A percentile compares a stretch with the other conserved stretches of the same genome.
These are phyloP conservation scores for Porcisia hertigi DNA, from an alignment of 208 protist genomes.

Conservation along the genomic window DNA sequence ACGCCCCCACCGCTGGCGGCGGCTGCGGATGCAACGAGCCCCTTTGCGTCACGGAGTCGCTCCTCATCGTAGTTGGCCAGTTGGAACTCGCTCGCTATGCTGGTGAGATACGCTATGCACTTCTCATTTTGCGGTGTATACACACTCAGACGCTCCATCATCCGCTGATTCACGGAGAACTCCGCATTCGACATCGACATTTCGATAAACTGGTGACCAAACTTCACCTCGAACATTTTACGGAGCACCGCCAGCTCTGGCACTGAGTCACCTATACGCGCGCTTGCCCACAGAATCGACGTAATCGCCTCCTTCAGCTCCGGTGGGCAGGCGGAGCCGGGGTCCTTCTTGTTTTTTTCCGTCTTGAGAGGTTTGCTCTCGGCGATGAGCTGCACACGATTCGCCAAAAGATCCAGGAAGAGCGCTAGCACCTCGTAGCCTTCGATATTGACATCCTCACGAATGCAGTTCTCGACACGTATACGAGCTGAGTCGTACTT, in stretches of 20 bases:
- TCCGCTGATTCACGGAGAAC: slow-evolving; percentile 86
- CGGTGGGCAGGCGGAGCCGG: slow-evolving; percentile 62
- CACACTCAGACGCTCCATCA: slow-evolving; percentile 84
- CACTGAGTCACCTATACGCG: slow-evolving; percentile 63
- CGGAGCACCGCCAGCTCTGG: slow-evolving; percentile 75
- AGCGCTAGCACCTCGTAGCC: slow-evolving; percentile 85
- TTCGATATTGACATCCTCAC: slow-evolving; percentile 89
- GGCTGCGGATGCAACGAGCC: slow-evolving; percentile 61
- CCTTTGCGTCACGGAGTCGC: slow-evolving; percentile 61
- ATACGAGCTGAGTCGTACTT: slow-evolving; percentile 93
- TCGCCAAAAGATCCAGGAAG: slow-evolving; percentile 84
- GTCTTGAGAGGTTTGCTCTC: slow-evolving; percentile 58
- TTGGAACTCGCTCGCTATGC: slow-evolving; percentile 77
- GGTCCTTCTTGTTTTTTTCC: slow-evolving; percentile 49
- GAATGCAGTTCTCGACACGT: slow-evolving; percentile 83
- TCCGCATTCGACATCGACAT: slow-evolving; percentile 82
- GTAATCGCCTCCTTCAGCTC: slow-evolving; percentile 92
- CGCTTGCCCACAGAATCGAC: slow-evolving; percentile 83
- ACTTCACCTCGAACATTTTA: slow-evolving; percentile 85
- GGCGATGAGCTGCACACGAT: slow-evolving; percentile 80
- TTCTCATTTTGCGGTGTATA: slow-evolving; percentile 77
- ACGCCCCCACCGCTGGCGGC: slow-evolving; percentile 35
- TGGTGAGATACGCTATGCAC: slow-evolving; percentile 84
- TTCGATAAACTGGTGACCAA: slow-evolving; percentile 81
- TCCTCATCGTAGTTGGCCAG: slow-evolving; percentile 79